phyloP scores from a whole-genome alignment of 805 yeast genomes.

The Zygotorulaspora florentina region DNA sequence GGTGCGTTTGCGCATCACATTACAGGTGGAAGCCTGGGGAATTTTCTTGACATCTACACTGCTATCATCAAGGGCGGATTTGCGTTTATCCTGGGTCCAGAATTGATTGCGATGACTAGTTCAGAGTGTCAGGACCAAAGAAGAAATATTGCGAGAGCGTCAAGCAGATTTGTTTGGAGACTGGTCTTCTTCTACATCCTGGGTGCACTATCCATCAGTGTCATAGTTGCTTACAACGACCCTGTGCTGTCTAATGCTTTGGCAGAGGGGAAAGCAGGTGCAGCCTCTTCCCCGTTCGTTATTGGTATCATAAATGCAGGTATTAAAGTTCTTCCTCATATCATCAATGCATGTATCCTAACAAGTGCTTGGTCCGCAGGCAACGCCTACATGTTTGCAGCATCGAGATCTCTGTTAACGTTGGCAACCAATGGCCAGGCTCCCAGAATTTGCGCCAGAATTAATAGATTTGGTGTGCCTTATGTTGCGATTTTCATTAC shows the following conservation, averaged over 20 bases:
- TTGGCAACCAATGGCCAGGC: slow-evolving; percentile 48
- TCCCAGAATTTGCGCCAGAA: slow-evolving; percentile 44
- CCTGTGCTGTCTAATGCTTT: slow-evolving; percentile 44
- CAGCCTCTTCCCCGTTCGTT: slow-evolving; percentile 64
- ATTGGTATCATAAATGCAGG: slow-evolving; percentile 62
- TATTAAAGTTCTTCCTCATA: slow-evolving; percentile 54
- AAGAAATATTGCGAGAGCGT: slow-evolving; percentile 57
- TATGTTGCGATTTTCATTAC: slow-evolving; percentile 31
- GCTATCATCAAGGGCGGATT: slow-evolving; percentile 62
- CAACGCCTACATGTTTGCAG: slow-evolving; percentile 51
- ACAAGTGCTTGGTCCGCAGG: slow-evolving; percentile 52
- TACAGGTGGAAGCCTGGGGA: slow-evolving; percentile 52
- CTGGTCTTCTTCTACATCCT: slow-evolving; percentile 56
- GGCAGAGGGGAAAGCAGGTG: slow-evolving; percentile 50
- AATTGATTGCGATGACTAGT: slow-evolving; percentile 53
- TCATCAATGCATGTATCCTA: slow-evolving; percentile 58
- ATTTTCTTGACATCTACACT: slow-evolving; percentile 60
- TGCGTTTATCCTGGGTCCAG: slow-evolving; percentile 61
- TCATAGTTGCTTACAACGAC: slow-evolving; percentile 54
- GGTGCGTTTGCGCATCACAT: slow-evolving; percentile 54
- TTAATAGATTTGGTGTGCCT: slow-evolving; percentile 56
- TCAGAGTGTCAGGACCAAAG: slow-evolving; percentile 61
- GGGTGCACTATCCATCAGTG: slow-evolving; percentile 54
- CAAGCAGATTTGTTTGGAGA: slow-evolving; percentile 56
- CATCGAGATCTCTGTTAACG: slow-evolving; percentile 46